Conservation (phyloP, 345 rosid genomes). For the Eucalyptus globulus region DNA sequence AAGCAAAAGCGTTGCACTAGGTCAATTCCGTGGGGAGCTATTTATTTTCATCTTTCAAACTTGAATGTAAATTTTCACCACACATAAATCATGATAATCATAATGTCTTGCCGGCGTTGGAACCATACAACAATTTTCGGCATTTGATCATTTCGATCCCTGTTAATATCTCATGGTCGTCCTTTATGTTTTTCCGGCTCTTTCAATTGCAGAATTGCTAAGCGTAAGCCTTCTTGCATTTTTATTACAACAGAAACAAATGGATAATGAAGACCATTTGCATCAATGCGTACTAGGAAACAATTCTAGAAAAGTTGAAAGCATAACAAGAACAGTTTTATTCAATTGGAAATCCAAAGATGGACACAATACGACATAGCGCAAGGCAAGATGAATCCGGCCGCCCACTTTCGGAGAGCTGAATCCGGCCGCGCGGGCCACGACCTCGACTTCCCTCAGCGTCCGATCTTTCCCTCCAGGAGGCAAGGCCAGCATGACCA, state of each 20-base stretch:
- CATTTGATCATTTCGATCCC: no score
- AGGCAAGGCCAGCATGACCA: slow-evolving; percentile 22
- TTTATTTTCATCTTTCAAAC: neutral
- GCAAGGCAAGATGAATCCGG: neutral
- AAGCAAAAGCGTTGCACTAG: neutral
- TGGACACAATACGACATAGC: neutral
- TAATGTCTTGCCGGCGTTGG: no score
- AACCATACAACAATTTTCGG: no score
- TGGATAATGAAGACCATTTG: neutral
- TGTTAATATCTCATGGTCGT: no score
- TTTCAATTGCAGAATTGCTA: neutral
- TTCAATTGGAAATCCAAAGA: neutral
- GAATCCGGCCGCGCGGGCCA: slow-evolving; percentile 29
- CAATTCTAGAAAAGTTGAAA: neutral
- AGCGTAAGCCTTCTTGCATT: neutral
- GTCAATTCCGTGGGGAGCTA: neutral
- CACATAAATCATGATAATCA: no score
- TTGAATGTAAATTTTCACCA: no score
- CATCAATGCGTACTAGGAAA: neutral
- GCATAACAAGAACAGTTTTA: neutral
- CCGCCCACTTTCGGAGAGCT: neutral
- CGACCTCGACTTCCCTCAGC: slow-evolving; percentile 13
- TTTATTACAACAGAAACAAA: neutral
- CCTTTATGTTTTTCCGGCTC: no score
- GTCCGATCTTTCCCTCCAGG: slow-evolving; percentile 38